Base-by-base conservation (phyloP, 495 filamentous ascomycete genomes). In the Lepraria neglecta region DNA sequence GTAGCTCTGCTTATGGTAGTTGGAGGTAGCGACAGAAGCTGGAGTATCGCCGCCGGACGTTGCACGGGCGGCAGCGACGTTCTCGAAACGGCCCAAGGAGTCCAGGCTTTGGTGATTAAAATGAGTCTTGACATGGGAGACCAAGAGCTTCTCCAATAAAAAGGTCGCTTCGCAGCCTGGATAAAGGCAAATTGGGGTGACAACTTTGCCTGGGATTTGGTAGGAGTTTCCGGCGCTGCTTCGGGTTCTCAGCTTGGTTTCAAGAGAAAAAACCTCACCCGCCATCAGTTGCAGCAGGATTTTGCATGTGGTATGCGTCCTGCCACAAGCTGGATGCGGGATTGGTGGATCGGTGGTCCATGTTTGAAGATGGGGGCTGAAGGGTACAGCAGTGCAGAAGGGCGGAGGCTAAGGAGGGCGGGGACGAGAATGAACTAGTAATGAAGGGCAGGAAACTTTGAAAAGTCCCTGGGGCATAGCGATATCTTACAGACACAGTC, bases 301-400 rank as follows among this genome's bases (percentile, higher is more conserved):
- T 10, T n/a, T 53, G 51, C 51, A 38, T 38, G 12, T 38, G 2
- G 19, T 19, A 38, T 33, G 51, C 51, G 35, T 0, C 17, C 51
- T 54, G 28, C 11, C 30, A 54, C 48, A n/a, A 51, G n/a, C 28
- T 54, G 30, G 35, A 3, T 12, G n/a, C 51, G 30, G 35, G 17
- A 54, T 54, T 54, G 51, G 51, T 7, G 31, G 9, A 21, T 33
- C 35, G 6, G 30, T 54, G 51, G n/a, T 54, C 51, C 51, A 54
- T 54, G 30, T 38, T 24, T 24, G 24, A 24, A 24, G 24, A 24
- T 24, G 24, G 24, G 1, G 1, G 24, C 24, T 24, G 24, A 24
- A 24, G 24, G 24, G 24, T 24, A 2, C 24, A 24, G 24, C 2
- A 24, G 24, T 19, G 51, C 31, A 54, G 30, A 15, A 54, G 51